Evolutionary conservation across 441 rosid genomes (phyloP).

Genomic region (Brassica balearica): DNA sequence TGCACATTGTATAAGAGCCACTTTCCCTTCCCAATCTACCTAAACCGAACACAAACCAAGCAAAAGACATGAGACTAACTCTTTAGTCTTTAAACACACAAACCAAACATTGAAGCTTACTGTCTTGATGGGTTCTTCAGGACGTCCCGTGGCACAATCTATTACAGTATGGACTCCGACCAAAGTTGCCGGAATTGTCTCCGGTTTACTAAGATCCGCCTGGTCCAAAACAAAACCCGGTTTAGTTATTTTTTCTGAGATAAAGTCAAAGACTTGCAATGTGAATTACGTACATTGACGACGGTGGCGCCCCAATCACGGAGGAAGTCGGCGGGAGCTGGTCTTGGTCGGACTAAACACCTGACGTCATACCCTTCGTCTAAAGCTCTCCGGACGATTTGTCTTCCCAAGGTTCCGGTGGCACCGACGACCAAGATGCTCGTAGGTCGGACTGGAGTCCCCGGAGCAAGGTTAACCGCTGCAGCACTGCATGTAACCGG

Average conservation of each 20-base stretch:
- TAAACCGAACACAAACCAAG: conserved; percentile 54
- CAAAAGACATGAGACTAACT: conserved; percentile 13
- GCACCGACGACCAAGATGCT: conserved; percentile 87
- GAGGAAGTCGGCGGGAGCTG: conserved; percentile 90
- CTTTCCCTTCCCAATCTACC: conserved; percentile 99
- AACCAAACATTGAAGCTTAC: conserved; percentile 44
- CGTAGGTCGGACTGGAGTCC: conserved; percentile 77
- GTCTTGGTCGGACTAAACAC: conserved; percentile 90
- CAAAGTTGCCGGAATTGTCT: conserved; percentile 87
- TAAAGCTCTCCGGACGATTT: conserved; percentile 83
- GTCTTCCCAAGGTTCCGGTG: conserved; percentile 90
- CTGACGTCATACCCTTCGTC: conserved; percentile 95
- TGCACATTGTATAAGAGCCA: conserved; percentile 94
- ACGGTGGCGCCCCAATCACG: conserved; percentile 99
- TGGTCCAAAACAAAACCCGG: conserved; percentile 45
- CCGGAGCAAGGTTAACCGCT: conserved; percentile 73
- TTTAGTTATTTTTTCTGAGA: not conserved
- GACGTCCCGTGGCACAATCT: conserved; percentile 96
- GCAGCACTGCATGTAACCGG: conserved; percentile 58
- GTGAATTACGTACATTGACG: conserved; percentile 61
- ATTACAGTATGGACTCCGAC: conserved; percentile 91
- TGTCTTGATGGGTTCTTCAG: conserved; percentile 93
- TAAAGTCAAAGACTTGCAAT: not conserved
- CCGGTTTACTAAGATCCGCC: conserved; percentile 97
- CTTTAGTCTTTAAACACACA: not conserved